phyloP scores from a whole-genome alignment of 805 yeast species.

The Wickerhamomyces chambardii region DNA sequence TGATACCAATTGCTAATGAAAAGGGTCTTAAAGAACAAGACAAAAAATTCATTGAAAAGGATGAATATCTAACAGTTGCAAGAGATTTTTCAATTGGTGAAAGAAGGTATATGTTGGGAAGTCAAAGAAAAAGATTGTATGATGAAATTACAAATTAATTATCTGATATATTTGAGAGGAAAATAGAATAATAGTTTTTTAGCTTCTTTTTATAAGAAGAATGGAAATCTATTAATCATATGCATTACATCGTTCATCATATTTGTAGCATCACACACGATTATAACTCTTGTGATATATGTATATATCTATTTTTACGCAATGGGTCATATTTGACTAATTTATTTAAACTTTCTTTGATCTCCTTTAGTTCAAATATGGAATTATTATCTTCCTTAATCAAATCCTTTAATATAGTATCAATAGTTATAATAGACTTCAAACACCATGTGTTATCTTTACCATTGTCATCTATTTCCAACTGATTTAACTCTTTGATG shows the following conservation, averaged over 20 bases:
- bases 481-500: slow-evolving; percentile 55
- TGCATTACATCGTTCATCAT: too few species aligned
- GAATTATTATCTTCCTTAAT: slow-evolving; percentile 3
- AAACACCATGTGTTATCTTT: slow-evolving; percentile 70
- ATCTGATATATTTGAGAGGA: too few species aligned
- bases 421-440: slow-evolving; percentile 44
- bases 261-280: too few species aligned
- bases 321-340: slow-evolving; percentile 55
- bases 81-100: slow-evolving; percentile 30
- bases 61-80: slow-evolving; percentile 32
- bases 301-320: slow-evolving; percentile 49
- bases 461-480: slow-evolving; percentile 64
- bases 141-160: slow-evolving; percentile 20
- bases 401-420: slow-evolving; percentile 21
- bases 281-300: slow-evolving; percentile 14
- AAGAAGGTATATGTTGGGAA: slow-evolving; percentile 44
- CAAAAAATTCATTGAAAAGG: slow-evolving; percentile 25
- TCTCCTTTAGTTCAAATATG: slow-evolving; percentile 19
- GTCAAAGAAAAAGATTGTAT: slow-evolving; percentile 36
- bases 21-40: slow-evolving; percentile 19
- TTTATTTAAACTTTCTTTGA: slow-evolving; percentile 26
- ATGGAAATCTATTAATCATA: too few species aligned
- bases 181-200: too few species aligned
- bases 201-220: too few species aligned
- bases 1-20: slow-evolving; percentile 34